Percentiles rank a stretch among this genome's conserved stretches.
Evolutionary conservation across 106 monocot genomes (phyloP).

Genomic region (Acorus calamus): DNA sequence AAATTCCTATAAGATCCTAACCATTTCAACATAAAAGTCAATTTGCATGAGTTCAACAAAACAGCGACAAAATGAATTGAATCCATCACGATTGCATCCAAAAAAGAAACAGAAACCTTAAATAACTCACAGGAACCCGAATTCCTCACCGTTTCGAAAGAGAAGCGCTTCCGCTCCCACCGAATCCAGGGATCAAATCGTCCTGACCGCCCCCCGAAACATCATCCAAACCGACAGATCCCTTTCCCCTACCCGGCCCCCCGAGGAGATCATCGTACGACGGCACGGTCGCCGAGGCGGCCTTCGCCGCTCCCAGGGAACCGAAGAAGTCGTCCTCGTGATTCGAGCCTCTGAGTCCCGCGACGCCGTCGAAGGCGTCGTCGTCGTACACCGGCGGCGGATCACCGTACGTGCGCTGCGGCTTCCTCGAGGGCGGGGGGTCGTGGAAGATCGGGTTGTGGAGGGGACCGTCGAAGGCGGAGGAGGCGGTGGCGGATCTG

Average conservation of each 20-base stretch:
- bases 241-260: neutral
- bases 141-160: slow-evolving; percentile 22
- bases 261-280: slow-evolving; percentile 20
- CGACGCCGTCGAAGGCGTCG: slow-evolving; percentile 58
- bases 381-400: slow-evolving; percentile 42
- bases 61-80: too few species aligned
- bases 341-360: slow-evolving; percentile 15
- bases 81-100: too few species aligned
- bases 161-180: slow-evolving; percentile 22
- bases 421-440: neutral
- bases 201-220: slow-evolving; percentile 29
- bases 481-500: slow-evolving; percentile 13
- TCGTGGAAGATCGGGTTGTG: slow-evolving; percentile 18
- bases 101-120: too few species aligned
- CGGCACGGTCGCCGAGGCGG: neutral
- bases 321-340: slow-evolving; percentile 39
- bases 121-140: neutral
- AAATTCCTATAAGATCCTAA: too few species aligned
- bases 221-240: neutral
- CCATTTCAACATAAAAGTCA: too few species aligned
- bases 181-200: slow-evolving; percentile 72
- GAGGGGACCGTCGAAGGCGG: neutral
- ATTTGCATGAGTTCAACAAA: too few species aligned
- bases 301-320: slow-evolving; percentile 1
- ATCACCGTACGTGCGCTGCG: slow-evolving; percentile 1